Evolutionary conservation across 2,329 filamentous ascomycete species (phyloP).

Genomic region (Beauveria pseudobassiana): DNA sequence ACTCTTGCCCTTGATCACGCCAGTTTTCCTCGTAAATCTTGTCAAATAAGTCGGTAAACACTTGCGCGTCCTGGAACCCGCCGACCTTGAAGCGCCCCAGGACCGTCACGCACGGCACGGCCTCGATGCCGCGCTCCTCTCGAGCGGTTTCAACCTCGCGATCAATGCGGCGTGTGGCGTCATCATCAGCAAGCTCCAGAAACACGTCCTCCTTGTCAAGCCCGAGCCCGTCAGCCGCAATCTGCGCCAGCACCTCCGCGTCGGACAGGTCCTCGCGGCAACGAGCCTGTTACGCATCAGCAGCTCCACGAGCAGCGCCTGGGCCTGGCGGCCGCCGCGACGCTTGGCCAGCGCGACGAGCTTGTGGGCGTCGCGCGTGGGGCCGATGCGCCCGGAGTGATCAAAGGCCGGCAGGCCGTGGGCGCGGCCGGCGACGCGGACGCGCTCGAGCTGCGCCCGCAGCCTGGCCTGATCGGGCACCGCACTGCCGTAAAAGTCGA

Average conservation of each 20-base stretch:
- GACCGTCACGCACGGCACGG: slow-evolving; percentile 68
- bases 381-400: slow-evolving; percentile 36
- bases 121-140: slow-evolving; percentile 38
- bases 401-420: slow-evolving; percentile 31
- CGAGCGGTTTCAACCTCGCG: slow-evolving; percentile 22
- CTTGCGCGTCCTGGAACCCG: slow-evolving; percentile 60
- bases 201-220: slow-evolving; percentile 22
- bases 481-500: slow-evolving; percentile 28
- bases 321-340: slow-evolving; percentile 23
- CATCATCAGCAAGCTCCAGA: slow-evolving; percentile 23
- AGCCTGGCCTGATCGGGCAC: slow-evolving; percentile 28
- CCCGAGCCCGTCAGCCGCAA: slow-evolving; percentile 25
- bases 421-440: slow-evolving; percentile 24
- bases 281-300: slow-evolving; percentile 38
- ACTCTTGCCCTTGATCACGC: not conserved
- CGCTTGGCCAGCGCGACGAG: slow-evolving; percentile 36
- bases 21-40: slow-evolving; percentile 31
- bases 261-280: slow-evolving; percentile 34
- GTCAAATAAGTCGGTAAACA: slow-evolving; percentile 62
- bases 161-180: slow-evolving; percentile 22
- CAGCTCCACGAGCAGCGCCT: slow-evolving; percentile 32
- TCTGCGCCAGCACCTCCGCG: slow-evolving; percentile 27
- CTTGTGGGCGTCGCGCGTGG: slow-evolving; percentile 38
- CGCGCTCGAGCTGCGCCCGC: slow-evolving; percentile 22
- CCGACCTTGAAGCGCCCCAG: slow-evolving; percentile 61